Conservation (phyloP, 106 monocot species). For the Dioscorea zingiberensis region DNA sequence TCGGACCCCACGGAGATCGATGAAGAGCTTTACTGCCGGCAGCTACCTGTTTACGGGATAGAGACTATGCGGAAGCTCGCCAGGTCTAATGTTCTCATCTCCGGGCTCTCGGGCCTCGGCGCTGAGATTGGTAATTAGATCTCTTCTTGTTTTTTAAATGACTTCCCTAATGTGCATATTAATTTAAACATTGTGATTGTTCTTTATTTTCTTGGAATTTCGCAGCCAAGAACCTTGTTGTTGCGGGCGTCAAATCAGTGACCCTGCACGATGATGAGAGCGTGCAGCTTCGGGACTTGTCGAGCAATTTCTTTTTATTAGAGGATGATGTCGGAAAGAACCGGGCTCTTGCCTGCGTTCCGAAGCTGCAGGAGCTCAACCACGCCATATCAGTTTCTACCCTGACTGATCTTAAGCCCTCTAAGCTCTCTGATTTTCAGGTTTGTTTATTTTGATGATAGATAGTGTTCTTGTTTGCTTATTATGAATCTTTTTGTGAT, state of each 20-base stretch:
- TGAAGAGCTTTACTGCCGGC: slow-evolving; percentile 79
- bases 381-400: slow-evolving; percentile 64
- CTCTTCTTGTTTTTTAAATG: no score
- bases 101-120: slow-evolving; percentile 73
- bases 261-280: slow-evolving; percentile 66
- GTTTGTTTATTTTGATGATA: slow-evolving; percentile 21
- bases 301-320: slow-evolving; percentile 71
- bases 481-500: no score
- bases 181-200: not conserved
- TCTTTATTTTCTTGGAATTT: slow-evolving; percentile 1
- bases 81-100: slow-evolving; percentile 65
- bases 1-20: slow-evolving; percentile 46
- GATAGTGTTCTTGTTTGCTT: no score
- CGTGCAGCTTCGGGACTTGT: slow-evolving; percentile 72
- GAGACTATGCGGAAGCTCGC: slow-evolving; percentile 78
- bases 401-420: slow-evolving; percentile 26
- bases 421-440: slow-evolving; percentile 81
- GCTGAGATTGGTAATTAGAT: slow-evolving; percentile 54
- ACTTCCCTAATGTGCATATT: no score
- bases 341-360: slow-evolving; percentile 57
- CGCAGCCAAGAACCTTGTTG: slow-evolving; percentile 86
- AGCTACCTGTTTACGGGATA: slow-evolving; percentile 80
- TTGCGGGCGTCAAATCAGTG: slow-evolving; percentile 79
- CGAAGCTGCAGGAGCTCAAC: slow-evolving; percentile 83
- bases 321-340: slow-evolving; percentile 77